Evolutionary conservation across 202 grass and related monocot genomes (phyloP).

Genomic region (Saccharum hybrid): DNA sequence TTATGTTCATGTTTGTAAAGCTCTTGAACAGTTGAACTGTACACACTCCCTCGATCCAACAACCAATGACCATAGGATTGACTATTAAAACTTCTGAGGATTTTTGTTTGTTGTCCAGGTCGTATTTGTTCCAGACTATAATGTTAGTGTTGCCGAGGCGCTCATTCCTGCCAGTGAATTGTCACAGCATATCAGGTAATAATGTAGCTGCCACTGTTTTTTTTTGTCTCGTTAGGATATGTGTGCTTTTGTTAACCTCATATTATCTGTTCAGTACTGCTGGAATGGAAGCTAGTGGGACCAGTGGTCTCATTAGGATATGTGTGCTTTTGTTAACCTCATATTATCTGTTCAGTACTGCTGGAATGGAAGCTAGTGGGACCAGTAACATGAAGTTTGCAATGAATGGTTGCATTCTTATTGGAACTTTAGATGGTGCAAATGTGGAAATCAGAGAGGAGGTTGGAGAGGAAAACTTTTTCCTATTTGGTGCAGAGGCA

Average conservation of each 20-base stretch:
- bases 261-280: constrained; percentile 71
- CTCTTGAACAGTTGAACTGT: constrained; percentile 1
- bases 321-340: constrained; percentile 16
- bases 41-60: constrained; percentile 11
- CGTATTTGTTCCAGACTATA: constrained; percentile 96
- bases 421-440: constrained; percentile 97
- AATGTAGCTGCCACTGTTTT: constrained; percentile 6
- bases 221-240: neutral
- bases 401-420: constrained; percentile 93
- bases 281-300: constrained; percentile 99
- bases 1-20: constrained; percentile 8
- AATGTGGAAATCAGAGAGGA: constrained; percentile 99
- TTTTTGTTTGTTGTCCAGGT: constrained; percentile 74
- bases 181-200: constrained; percentile 98
- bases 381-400: constrained; percentile 99
- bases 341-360: constrained; percentile 65
- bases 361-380: constrained; percentile 99
- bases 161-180: constrained; percentile 98
- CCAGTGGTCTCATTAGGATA: constrained; percentile 39
- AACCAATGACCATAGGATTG: constrained; percentile 13
- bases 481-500: constrained; percentile 94
- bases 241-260: constrained; percentile 10
- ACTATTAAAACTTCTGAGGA: constrained; percentile 32
- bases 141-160: constrained; percentile 90
- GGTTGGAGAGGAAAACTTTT: constrained; percentile 97